phyloP scores from a whole-genome alignment of 768 basidiomycete species.

The Lactarius hengduanensis region DNA sequence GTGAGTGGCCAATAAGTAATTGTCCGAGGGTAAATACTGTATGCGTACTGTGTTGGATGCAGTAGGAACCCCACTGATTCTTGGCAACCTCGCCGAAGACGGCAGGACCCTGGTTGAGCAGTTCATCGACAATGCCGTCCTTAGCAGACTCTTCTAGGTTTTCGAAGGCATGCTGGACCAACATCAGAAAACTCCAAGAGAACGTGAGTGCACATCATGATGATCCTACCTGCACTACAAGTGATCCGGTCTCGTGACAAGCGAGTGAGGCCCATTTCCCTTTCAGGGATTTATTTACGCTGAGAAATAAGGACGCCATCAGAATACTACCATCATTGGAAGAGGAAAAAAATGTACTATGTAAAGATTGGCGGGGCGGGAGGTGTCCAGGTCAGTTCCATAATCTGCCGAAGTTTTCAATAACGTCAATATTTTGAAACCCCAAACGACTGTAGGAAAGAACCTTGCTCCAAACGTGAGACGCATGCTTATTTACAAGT shows the following conservation, averaged over 20 bases:
- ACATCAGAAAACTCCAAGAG: constrained; percentile 22
- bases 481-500: constrained; percentile 86
- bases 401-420: constrained; percentile 51
- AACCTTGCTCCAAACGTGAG: constrained; percentile 92
- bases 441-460: constrained; percentile 1
- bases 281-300: constrained; percentile 83
- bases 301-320: constrained; percentile 34
- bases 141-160: constrained; percentile 82
- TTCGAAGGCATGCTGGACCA: constrained; percentile 71
- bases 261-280: constrained; percentile 89
- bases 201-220: neutral
- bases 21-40: neutral
- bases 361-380: constrained; percentile 88
- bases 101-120: constrained; percentile 67
- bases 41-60: constrained; percentile 76
- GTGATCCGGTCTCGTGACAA: constrained; percentile 87
- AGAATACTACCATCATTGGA: neutral
- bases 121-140: constrained; percentile 79
- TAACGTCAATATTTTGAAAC: constrained; percentile 19
- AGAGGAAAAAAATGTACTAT: constrained; percentile 51
- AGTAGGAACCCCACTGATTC: constrained; percentile 89
- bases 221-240: constrained; percentile 72
- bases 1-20: constrained; percentile 16
- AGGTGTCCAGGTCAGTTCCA: constrained; percentile 86
- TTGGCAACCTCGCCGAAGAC: constrained; percentile 77